Evolutionary conservation across 176 grass and related monocot genomes (phyloP), one percentile per base, ranked within the genome.

Genomic region (Otatea glauca): DNA sequence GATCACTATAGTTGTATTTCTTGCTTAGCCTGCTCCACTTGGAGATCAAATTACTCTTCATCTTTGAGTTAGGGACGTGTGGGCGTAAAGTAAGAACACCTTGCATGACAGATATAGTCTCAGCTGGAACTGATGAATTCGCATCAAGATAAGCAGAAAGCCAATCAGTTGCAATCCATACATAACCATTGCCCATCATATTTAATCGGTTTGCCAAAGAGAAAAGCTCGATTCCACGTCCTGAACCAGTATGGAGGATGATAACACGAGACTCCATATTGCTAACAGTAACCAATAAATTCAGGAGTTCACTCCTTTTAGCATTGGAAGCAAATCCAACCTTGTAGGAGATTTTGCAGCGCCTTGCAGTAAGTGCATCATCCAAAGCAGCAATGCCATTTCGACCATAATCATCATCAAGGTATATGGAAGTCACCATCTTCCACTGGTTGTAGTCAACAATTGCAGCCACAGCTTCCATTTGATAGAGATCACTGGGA

Each of bases 101-200:
- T 94, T 98, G 96, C 87, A 98, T 91, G 35, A 66, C 85, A 87
- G 47, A 72, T 92, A 98, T 91, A 43, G 72, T 83, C 7, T 94
- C 83, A 80, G 71, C 83, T 85, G 87, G 76, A 88, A 89, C 72
- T 1, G 88, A 91, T 63, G 89, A 85, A 83, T 75, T 84, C 21
- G 93, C 88, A 91, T 98, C 96, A 55, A 98, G 65, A 61, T 83
- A 78, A 75, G 89, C 35, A 72, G 91, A 85, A 74, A 98, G 93
- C 96, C 96, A 98, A 76, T 95, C 93, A 38, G 96, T 94, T 16
- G 91, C 89, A 73, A 98, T 98, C 96, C 96, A 98, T 32, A 95
- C 96, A 81, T 95, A 98, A 1, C 96, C 96, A 59, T 86, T 90
- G 12, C 83, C 83, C 77, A 98, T 92, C 93, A 98, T 98, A 34